phyloP scores from a whole-genome alignment of 371 early-diverging fungal species.

The Smittium mucronatum region DNA sequence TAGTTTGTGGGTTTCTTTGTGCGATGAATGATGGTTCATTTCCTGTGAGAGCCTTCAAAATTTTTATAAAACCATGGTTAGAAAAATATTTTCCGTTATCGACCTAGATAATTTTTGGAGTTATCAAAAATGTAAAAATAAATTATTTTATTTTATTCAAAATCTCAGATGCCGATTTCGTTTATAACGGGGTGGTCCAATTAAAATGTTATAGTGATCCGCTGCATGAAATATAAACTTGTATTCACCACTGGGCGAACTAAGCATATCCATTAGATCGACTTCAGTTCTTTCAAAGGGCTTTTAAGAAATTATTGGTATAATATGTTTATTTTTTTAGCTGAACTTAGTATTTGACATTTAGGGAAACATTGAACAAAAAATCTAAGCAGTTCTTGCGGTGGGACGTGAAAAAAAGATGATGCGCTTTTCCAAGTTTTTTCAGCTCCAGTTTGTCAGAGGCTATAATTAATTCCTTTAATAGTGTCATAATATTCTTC shows the following conservation, averaged over 20 bases:
- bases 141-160: background rate
- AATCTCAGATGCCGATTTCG: background rate
- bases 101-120: background rate
- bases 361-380: background rate
- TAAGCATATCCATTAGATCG: background rate
- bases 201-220: background rate
- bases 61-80: background rate
- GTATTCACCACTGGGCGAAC: background rate
- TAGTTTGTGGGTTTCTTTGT: background rate
- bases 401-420: background rate
- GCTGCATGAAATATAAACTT: background rate
- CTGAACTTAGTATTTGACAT: no score
- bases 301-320: background rate
- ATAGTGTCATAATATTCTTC: background rate
- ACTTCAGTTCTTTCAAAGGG: background rate
- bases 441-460: background rate
- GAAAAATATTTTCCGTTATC: background rate
- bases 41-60: background rate
- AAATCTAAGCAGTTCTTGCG: background rate
- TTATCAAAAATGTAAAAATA: background rate
- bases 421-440: background rate
- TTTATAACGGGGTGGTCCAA: background rate
- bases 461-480: background rate
- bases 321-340: background rate
- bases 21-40: background rate